These are phyloP conservation scores for Neofusicoccum cordaticola DNA, from an alignment of 2,329 filamentous ascomycete genomes.

Conservation along the genomic window DNA sequence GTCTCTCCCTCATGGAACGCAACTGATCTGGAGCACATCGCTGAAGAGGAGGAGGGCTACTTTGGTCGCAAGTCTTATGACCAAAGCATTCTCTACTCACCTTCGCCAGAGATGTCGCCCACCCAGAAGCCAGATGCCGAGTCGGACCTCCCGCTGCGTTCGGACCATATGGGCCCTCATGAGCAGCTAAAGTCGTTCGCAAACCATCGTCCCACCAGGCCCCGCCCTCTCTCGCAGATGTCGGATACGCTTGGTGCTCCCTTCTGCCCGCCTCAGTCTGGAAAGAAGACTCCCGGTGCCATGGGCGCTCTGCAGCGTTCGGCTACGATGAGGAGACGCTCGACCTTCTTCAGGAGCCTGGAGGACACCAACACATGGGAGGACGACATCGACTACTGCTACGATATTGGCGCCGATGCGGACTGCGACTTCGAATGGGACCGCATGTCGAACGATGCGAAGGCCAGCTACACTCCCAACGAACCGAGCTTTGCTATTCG, in stretches of 20 bases:
- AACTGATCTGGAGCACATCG: constrained; percentile 35
- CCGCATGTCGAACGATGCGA: constrained; percentile 29
- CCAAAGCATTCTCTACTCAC: constrained; percentile 24
- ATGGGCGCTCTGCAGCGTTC: constrained; percentile 2
- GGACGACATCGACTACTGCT: constrained; percentile 62
- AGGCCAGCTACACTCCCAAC: constrained; percentile 27
- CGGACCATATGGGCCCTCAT: constrained; percentile 10
- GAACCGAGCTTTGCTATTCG: not conserved
- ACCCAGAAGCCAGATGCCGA: constrained; percentile 8
- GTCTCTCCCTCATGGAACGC: constrained; percentile 40
- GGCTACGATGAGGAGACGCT: constrained; percentile 11
- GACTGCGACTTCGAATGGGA: constrained; percentile 61
- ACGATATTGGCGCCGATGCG: constrained; percentile 59
- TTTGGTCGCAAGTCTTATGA: constrained; percentile 26
- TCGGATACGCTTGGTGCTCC: constrained; percentile 47
- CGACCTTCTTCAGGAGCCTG: constrained; percentile 15
- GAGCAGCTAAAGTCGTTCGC: constrained; percentile 16
- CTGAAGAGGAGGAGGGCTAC: constrained; percentile 28
- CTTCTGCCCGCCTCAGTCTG: constrained; percentile 28
- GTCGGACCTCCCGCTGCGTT: constrained; percentile 10
- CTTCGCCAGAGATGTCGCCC: constrained; percentile 17
- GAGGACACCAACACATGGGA: constrained; percentile 49
- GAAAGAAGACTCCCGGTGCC: constrained; percentile 10
- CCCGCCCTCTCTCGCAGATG: constrained; percentile 36
- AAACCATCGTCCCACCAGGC: constrained; percentile 2